phyloP scores from a whole-genome alignment of 2,329 filamentous ascomycete genomes.

The Scortechinia acanthostroma region DNA sequence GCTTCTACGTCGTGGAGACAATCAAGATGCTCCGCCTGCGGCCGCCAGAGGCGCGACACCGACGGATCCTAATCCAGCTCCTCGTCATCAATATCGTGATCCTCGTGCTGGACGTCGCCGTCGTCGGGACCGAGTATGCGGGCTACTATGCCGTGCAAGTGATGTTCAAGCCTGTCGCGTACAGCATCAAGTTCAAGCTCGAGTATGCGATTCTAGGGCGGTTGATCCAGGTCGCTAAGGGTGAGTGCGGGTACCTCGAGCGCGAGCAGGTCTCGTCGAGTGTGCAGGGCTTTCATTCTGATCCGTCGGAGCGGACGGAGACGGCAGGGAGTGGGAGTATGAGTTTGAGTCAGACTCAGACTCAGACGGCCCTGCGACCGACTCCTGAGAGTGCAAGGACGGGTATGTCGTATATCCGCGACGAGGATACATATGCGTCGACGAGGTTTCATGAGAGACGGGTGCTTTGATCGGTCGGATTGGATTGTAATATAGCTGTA shows the following conservation, averaged over 20 bases:
- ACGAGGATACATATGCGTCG: too few relatives aligned
- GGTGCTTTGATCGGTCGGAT: too few relatives aligned
- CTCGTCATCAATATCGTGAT: slow-evolving; percentile 32
- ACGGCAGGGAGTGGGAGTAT: too few relatives aligned
- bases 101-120: slow-evolving; percentile 26
- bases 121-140: slow-evolving; percentile 28
- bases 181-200: slow-evolving; percentile 39
- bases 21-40: slow-evolving; percentile 29
- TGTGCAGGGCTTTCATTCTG: too few relatives aligned
- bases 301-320: too few relatives aligned
- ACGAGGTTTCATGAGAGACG: too few relatives aligned
- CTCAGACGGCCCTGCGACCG: too few relatives aligned
- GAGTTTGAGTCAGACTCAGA: too few relatives aligned
- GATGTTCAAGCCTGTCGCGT: slow-evolving; percentile 29
- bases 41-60: slow-evolving; percentile 8
- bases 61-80: slow-evolving; percentile 28
- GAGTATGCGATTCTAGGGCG: slow-evolving; percentile 44
- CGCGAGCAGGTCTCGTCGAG: background rate
- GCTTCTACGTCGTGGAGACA: slow-evolving; percentile 43
- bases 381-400: too few relatives aligned
- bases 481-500: too few relatives aligned
- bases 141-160: slow-evolving; percentile 29
- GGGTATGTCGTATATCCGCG: too few relatives aligned
- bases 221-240: slow-evolving; percentile 10
- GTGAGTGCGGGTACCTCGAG: background rate